phyloP scores from a whole-genome alignment of 305 asterid species.

The Plantago coronopus region DNA sequence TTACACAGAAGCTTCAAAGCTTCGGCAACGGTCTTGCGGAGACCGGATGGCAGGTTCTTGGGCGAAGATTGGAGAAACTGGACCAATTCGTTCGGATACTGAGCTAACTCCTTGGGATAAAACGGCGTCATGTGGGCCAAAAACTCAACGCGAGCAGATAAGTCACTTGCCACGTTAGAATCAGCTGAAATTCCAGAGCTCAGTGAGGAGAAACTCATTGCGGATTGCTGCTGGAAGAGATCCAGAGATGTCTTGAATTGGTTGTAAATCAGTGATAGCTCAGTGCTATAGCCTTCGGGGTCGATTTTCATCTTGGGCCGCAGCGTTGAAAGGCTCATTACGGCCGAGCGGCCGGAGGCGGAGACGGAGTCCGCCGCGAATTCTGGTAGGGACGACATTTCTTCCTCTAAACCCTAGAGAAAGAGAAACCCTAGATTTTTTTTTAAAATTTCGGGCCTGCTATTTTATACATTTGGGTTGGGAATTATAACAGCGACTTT shows the following conservation, averaged over 20 bases:
- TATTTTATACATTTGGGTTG: no score
- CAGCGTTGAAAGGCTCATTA: slow-evolving; percentile 51
- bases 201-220: slow-evolving; percentile 68
- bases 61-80: slow-evolving; percentile 59
- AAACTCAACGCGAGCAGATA: slow-evolving; percentile 77
- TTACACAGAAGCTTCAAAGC: slow-evolving; percentile 71
- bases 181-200: slow-evolving; percentile 58
- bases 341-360: slow-evolving; percentile 55
- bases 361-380: slow-evolving; percentile 31
- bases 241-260: slow-evolving; percentile 78
- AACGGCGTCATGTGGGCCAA: slow-evolving; percentile 77
- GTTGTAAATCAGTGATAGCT: slow-evolving; percentile 54
- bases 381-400: slow-evolving; percentile 27
- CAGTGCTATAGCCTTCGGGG: slow-evolving; percentile 76
- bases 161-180: slow-evolving; percentile 59
- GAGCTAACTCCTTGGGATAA: slow-evolving; percentile 42
- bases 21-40: slow-evolving; percentile 61
- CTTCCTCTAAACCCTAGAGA: no score
- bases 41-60: slow-evolving; percentile 54
- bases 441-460: no score
- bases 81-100: slow-evolving; percentile 59
- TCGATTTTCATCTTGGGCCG: slow-evolving; percentile 81
- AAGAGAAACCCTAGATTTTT: no score
- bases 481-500: no score
- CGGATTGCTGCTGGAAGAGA: slow-evolving; percentile 79